Conservation (phyloP, 371 early-diverging fungal species). For the Chytridiales sp. region DNA sequence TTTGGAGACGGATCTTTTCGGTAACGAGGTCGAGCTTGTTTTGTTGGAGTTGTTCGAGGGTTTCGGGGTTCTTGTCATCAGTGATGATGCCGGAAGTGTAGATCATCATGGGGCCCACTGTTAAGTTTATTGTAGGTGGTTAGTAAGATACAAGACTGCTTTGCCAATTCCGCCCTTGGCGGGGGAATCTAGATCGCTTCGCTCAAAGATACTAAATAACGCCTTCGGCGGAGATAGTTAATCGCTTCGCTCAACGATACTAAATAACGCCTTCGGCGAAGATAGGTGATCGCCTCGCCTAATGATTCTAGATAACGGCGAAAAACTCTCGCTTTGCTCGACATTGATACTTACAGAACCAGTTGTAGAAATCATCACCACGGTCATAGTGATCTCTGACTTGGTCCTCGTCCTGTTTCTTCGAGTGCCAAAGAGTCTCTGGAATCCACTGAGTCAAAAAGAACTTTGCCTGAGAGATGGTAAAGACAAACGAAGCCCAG, state of each 20-base stretch:
- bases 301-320: too few species aligned
- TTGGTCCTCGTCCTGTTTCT: conserved; percentile 94
- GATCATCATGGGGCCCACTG: conserved; percentile 88
- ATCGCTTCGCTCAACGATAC: too few species aligned
- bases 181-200: too few species aligned
- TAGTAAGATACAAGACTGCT: too few species aligned
- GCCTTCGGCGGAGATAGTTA: too few species aligned
- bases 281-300: too few species aligned
- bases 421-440: conserved; percentile 91
- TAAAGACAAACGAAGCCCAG: conserved; percentile 88
- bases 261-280: too few species aligned
- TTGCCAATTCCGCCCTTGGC: too few species aligned
- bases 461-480: conserved; percentile 82
- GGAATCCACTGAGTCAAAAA: conserved; percentile 94
- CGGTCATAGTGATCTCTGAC: conserved; percentile 97
- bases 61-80: conserved; percentile 70
- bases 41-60: conserved; percentile 91
- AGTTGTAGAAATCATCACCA: conserved; percentile 95
- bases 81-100: conserved; percentile 93
- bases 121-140: too few species aligned
- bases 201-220: too few species aligned
- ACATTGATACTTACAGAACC: conserved; percentile 70
- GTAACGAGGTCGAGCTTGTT: conserved; percentile 91
- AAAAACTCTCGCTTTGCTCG: too few species aligned
- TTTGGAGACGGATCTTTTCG: conserved; percentile 81